Evolutionary conservation across 2,329 filamentous ascomycete genomes (phyloP).

Genomic region (Scleromitrula shiraiana): DNA sequence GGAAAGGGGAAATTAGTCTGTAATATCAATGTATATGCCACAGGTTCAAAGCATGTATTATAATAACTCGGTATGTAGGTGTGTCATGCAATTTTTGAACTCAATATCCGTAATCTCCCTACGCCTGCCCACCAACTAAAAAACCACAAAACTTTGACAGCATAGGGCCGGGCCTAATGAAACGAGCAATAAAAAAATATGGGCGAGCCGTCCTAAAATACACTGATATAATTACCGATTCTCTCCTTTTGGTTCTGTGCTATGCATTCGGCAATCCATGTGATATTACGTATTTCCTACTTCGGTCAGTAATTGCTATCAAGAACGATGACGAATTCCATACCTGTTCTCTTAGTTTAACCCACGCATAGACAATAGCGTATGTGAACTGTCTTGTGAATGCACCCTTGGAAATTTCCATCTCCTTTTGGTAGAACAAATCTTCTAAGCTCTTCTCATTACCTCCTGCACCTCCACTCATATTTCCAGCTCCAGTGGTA

Average conservation of each 20-base stretch:
- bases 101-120: constrained; percentile 21
- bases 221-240: constrained; percentile 97
- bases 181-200: constrained; percentile 14
- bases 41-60: neutral
- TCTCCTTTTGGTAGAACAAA: constrained; percentile 98
- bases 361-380: constrained; percentile 94
- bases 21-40: constrained; percentile 32
- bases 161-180: constrained; percentile 10
- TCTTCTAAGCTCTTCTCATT: constrained; percentile 92
- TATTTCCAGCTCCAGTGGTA: constrained; percentile 69
- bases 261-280: constrained; percentile 99
- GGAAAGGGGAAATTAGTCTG: constrained; percentile 80
- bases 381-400: constrained; percentile 96
- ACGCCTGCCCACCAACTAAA: constrained; percentile 23
- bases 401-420: constrained; percentile 92
- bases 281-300: constrained; percentile 98
- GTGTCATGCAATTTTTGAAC: constrained; percentile 18
- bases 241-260: constrained; percentile 99
- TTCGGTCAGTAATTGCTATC: constrained; percentile 27
- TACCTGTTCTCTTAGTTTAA: constrained; percentile 95
- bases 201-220: constrained; percentile 55
- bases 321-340: constrained; percentile 28
- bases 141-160: constrained; percentile 19
- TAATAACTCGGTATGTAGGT: constrained; percentile 22
- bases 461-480: constrained; percentile 68